These are phyloP conservation scores for Podochytrium sp. DNA, from an alignment of 192 early-diverging fungal genomes.

Conservation along the genomic window DNA sequence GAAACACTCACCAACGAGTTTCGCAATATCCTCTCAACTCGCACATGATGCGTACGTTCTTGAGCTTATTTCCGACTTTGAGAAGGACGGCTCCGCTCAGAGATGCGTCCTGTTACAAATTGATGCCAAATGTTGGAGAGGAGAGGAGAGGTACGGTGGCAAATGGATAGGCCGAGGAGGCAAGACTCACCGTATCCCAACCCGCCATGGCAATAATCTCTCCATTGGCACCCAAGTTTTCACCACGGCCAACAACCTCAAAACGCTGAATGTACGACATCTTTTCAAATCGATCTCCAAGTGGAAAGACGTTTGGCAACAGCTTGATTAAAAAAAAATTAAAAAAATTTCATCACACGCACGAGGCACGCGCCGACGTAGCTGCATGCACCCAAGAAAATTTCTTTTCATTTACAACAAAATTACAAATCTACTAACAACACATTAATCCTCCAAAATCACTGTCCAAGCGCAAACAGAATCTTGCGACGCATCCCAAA, in stretches of 20 bases:
- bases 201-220: not conserved
- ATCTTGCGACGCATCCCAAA: slow-evolving; percentile 2
- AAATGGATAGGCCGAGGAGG: too few species aligned
- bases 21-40: slow-evolving; percentile 26
- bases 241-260: not conserved
- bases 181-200: not conserved
- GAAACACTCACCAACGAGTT: not conserved
- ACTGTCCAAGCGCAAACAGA: too few species aligned
- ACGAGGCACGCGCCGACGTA: too few species aligned
- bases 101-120: too few species aligned
- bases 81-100: slow-evolving; percentile 21
- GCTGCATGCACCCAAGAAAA: too few species aligned
- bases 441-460: too few species aligned
- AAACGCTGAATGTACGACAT: not conserved
- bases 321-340: too few species aligned
- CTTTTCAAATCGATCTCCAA: too few species aligned
- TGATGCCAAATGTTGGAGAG: not conserved
- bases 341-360: too few species aligned
- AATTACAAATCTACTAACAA: too few species aligned
- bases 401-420: too few species aligned
- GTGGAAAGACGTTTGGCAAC: too few species aligned
- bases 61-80: slow-evolving; percentile 25
- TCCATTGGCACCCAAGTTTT: not conserved
- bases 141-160: not conserved
- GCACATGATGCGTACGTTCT: slow-evolving; percentile 12